Base-by-base conservation (phyloP, 208 protist genomes). In the Tritrichomonas foetus region DNA sequence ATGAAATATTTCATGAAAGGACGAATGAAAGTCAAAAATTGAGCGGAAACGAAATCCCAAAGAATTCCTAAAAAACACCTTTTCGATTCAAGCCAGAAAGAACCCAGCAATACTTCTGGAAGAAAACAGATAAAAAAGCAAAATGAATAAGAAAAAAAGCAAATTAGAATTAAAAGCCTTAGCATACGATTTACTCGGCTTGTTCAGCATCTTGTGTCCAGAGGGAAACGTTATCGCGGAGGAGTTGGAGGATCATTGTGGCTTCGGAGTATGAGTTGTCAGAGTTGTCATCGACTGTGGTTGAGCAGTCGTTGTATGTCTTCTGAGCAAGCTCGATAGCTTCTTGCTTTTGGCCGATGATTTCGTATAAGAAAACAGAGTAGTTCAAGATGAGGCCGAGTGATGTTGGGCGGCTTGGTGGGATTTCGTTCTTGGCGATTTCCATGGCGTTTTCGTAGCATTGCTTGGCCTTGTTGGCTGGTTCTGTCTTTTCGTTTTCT, bases 211-310 rank as follows among this genome's bases (percentile, higher is more conserved):
- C 93, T 16, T 94, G 94, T 30, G 96, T 97, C 97, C 97, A 98
- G 2, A 98, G 95, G 0, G 96, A 97, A 25, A 98, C 95, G 95
- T 98, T 98, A 94, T 98, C 97, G 39, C 97, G 94, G 0, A 98
- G 94, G 47, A 97, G 96, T 94, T 98, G 96, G 96, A 98, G 97
- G 94, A 98, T 98, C 30, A 98, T 95, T 39, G 97, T 98, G 14
- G 95, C 95, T 49, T 95, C 95, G 80, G 97, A 97, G 95, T 97
- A 98, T 9, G 95, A 96, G 50, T 30, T 57, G 47, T 93, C 82
- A 66, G 82, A 53, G n/a, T 69, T 69, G 25, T 66, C 49, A 47
- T 93, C 82, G 47, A 93, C 47, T 30, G 33, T 93, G 27, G 27
- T 25, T 3, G 33, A 53, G 82, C 50, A 64, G 69, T 16, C 47